phyloP scores from a whole-genome alignment of 2,329 filamentous ascomycete species.

The Xylaria sp. region DNA sequence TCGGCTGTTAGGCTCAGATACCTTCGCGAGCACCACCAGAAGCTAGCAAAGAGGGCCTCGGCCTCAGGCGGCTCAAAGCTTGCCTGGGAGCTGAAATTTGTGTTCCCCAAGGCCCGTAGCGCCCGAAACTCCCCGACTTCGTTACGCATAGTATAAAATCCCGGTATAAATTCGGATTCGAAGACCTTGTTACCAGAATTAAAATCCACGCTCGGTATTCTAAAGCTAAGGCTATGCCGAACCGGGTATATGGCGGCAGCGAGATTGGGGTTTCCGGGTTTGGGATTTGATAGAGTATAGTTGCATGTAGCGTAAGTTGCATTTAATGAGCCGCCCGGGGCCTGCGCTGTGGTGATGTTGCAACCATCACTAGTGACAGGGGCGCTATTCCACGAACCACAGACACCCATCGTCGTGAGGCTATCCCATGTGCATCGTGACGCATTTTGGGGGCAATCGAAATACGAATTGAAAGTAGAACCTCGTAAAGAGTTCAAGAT shows the following conservation, averaged over 20 bases:
- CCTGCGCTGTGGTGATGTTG: background rate
- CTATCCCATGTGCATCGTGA: slow-evolving; percentile 18
- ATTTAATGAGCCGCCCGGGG: background rate
- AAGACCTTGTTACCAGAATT: slow-evolving; percentile 11
- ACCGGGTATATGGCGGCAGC: background rate
- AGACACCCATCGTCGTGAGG: slow-evolving; percentile 26
- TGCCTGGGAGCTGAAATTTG: background rate
- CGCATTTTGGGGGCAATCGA: slow-evolving; percentile 21
- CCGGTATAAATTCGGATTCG: background rate
- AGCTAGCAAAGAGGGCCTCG: slow-evolving; percentile 18
- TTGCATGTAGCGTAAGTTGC: background rate
- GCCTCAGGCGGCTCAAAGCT: slow-evolving; percentile 13
- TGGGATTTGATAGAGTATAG: slow-evolving; percentile 4
- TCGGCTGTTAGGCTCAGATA: slow-evolving; percentile 5
- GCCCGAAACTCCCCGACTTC: slow-evolving; percentile 23
- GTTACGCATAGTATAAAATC: background rate
- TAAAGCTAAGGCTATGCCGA: background rate
- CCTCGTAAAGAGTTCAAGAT: slow-evolving; percentile 22
- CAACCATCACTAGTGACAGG: slow-evolving; percentile 13
- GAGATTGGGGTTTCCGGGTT: background rate
- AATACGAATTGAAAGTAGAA: slow-evolving; percentile 20
- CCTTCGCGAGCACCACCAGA: slow-evolving; percentile 23
- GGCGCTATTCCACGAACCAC: slow-evolving; percentile 15
- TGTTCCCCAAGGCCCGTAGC: slow-evolving; percentile 1
- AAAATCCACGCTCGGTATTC: slow-evolving; percentile 3